These are phyloP conservation scores for Termitomyces sp. DNA, from an alignment of 768 basidiomycete genomes.

Conservation along the genomic window DNA sequence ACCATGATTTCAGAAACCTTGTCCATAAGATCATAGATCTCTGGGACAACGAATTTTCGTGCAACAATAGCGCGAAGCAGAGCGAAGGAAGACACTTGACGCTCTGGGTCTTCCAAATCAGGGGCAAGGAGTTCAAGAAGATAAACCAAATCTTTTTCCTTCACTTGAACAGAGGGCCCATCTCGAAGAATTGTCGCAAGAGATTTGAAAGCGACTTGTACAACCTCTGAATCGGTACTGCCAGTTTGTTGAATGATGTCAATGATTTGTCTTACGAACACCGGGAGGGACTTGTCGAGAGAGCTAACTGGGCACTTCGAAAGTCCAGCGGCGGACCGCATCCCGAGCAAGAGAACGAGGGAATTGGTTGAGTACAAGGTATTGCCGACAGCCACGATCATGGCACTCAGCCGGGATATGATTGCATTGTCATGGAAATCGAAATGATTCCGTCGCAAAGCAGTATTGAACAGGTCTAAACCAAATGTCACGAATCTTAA, in stretches of 20 bases:
- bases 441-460: constrained; percentile 81
- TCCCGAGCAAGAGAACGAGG: constrained; percentile 66
- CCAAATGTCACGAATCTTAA: constrained; percentile 86
- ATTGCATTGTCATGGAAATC: constrained; percentile 75
- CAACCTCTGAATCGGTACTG: constrained; percentile 84
- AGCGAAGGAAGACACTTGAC: constrained; percentile 84
- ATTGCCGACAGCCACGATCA: constrained; percentile 86
- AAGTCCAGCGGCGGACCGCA: constrained; percentile 79
- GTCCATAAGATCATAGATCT: constrained; percentile 97
- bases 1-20: constrained; percentile 89
- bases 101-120: constrained; percentile 84
- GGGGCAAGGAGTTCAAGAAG: constrained; percentile 84
- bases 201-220: constrained; percentile 84
- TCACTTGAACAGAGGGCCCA: constrained; percentile 71
- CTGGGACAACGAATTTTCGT: constrained; percentile 89
- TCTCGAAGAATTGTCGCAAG: constrained; percentile 90
- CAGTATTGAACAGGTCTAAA: constrained; percentile 85
- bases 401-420: constrained; percentile 80
- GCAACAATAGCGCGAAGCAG: constrained; percentile 88
- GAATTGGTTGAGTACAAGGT: constrained; percentile 83
- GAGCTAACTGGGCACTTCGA: constrained; percentile 80
- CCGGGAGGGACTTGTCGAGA: constrained; percentile 71
- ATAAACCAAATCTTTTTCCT: constrained; percentile 86
- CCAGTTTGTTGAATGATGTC: constrained; percentile 79
- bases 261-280: constrained; percentile 81